Conservation (phyloP, 2,329 filamentous ascomycete species). For the Kalaharituber pfeilii region DNA sequence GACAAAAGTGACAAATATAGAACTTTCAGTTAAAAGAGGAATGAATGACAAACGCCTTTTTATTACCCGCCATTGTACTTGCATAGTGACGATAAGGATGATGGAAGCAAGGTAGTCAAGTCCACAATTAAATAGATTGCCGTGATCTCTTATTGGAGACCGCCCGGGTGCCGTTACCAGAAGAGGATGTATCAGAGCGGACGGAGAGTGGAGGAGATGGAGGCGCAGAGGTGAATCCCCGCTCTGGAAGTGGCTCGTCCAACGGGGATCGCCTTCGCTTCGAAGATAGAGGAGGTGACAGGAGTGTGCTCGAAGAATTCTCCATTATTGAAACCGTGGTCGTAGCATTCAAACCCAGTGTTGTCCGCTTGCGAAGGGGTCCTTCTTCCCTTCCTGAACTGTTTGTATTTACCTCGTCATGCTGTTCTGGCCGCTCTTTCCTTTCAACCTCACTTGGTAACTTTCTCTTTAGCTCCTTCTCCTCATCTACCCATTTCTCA, state of each 20-base stretch:
- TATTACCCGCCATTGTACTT: neutral
- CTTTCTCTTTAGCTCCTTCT: neutral
- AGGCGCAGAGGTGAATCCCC: neutral
- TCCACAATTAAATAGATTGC: neutral
- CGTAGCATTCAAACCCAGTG: neutral
- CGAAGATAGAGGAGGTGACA: neutral
- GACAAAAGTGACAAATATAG: neutral
- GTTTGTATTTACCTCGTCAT: neutral
- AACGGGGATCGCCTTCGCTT: neutral
- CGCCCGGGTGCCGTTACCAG: neutral
- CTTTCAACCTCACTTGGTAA: no score
- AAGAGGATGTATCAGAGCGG: no score
- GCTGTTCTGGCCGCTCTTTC: neutral
- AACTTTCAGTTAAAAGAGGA: neutral
- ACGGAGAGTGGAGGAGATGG: no score
- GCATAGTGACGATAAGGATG: no score
- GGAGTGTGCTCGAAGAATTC: neutral
- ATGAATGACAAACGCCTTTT: neutral
- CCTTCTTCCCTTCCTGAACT: neutral
- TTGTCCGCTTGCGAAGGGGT: neutral
- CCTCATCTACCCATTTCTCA: neutral
- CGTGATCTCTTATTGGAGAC: neutral
- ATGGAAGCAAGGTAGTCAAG: neutral
- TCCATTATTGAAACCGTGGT: neutral
- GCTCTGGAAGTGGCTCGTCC: neutral